Conservation (phyloP, 208 protist genomes). For the Angomonas deanei region DNA sequence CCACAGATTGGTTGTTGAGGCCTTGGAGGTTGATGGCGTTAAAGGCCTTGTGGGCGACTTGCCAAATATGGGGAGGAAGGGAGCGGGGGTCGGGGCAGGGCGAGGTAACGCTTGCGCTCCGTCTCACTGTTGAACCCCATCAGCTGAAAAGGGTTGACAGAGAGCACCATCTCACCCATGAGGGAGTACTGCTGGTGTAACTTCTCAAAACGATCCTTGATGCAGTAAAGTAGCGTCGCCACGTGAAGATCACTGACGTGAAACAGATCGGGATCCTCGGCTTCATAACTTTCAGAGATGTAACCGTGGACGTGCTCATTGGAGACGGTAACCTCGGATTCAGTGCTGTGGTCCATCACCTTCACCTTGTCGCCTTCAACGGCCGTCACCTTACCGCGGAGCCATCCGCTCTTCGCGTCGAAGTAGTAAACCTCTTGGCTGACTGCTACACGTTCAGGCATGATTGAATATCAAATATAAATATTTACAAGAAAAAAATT, state of each 20-base stretch:
- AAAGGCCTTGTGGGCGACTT: conserved; percentile 84
- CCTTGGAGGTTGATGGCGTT: conserved; percentile 67
- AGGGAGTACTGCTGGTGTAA: conserved; percentile 83
- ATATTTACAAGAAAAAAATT: conserved; percentile 13
- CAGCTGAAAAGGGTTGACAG: conserved; percentile 89
- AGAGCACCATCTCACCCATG: conserved; percentile 92
- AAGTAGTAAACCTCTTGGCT: conserved; percentile 79
- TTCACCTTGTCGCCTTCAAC: conserved; percentile 45
- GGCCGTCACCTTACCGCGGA: conserved; percentile 40
- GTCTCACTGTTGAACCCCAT: conserved; percentile 80
- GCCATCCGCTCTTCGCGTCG: conserved; percentile 68
- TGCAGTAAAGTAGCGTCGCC: conserved; percentile 82
- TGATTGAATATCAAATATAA: conserved; percentile 11
- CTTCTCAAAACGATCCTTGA: conserved; percentile 85
- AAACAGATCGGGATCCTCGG: conserved; percentile 69
- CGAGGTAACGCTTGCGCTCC: conserved; percentile 71
- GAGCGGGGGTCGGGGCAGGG: conserved; percentile 33
- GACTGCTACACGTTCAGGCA: conserved; percentile 62
- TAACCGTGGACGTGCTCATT: conserved; percentile 57
- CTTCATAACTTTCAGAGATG: conserved; percentile 72
- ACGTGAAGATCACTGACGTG: conserved; percentile 89
- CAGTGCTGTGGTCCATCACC: conserved; percentile 31
- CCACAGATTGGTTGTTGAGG: conserved; percentile 82
- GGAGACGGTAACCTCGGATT: conserved; percentile 22
- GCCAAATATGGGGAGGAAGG: conserved; percentile 88